Conservation (phyloP, 1,139 yeast species). For the Blastobotrys indianensis region DNA sequence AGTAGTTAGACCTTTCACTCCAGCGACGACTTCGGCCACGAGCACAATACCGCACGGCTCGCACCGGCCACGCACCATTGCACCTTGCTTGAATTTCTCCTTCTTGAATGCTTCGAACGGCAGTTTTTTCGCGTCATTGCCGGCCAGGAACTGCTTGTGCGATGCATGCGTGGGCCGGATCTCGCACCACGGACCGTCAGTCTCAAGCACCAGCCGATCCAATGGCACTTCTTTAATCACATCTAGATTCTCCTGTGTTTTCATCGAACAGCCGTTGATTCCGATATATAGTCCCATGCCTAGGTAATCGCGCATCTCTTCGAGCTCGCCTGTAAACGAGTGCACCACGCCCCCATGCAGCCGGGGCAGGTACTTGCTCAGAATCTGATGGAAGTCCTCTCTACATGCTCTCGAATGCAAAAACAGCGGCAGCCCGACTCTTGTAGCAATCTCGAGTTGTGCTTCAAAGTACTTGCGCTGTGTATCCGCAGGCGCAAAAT, state of each 20-base stretch:
- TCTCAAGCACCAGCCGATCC: constrained; percentile 69
- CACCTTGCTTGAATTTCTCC: constrained; percentile 44
- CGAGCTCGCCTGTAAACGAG: constrained; percentile 82
- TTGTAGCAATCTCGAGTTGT: constrained; percentile 57
- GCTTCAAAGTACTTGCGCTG: constrained; percentile 62
- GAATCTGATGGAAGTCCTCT: constrained; percentile 62
- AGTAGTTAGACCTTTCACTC: constrained; percentile 46
- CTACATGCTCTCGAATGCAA: constrained; percentile 88
- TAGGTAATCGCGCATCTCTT: constrained; percentile 50
- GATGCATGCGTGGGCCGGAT: constrained; percentile 79
- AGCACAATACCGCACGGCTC: constrained; percentile 84
- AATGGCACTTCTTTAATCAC: constrained; percentile 65
- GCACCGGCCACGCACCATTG: constrained; percentile 75
- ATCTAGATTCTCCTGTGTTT: constrained; percentile 63
- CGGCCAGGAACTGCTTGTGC: constrained; percentile 48
- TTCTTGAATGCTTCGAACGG: constrained; percentile 63
- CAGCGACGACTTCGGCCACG: constrained; percentile 73
- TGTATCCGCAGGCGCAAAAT: constrained; percentile 60
- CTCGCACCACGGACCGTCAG: constrained; percentile 99
- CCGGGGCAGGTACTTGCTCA: constrained; percentile 50
- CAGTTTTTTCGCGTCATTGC: constrained; percentile 41
- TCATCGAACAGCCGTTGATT: constrained; percentile 87
- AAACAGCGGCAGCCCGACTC: constrained; percentile 65
- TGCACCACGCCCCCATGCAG: constrained; percentile 62
- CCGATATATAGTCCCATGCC: constrained; percentile 66